A percentile compares a stretch with the other conserved stretches of the same genome.
phyloP scores from a whole-genome alignment of 169 alveolate genomes.

The Plasmodium chabaudi region DNA sequence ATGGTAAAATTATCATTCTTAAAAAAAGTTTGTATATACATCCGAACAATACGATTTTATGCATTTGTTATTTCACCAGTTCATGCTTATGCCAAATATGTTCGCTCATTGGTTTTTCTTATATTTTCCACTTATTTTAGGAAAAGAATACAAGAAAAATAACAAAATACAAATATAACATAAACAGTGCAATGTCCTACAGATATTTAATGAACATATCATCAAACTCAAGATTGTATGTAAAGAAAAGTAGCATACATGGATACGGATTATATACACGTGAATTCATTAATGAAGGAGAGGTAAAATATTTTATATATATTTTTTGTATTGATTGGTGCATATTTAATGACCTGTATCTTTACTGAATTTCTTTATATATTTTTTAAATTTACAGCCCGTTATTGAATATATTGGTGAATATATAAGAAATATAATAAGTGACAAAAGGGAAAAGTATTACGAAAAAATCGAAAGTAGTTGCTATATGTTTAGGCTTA shows the following conservation, averaged over 20 bases:
- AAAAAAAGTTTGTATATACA: too few relatives aligned
- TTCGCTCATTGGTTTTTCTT: too few relatives aligned
- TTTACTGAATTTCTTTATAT: not conserved
- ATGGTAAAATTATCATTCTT: conserved; percentile 9
- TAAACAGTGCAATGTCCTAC: conserved; percentile 82
- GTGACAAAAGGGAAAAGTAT: conserved; percentile 83
- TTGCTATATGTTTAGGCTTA: conserved; percentile 93
- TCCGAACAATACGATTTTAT: too few relatives aligned
- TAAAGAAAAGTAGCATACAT: conserved; percentile 91
- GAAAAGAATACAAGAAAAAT: conserved; percentile 71
- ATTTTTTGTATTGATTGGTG: not conserved
- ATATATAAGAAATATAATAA: conserved; percentile 82
- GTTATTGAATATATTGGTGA: conserved; percentile 97
- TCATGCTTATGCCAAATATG: too few relatives aligned
- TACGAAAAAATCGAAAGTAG: conserved; percentile 84
- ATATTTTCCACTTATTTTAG: conserved; percentile 2
- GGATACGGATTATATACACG: conserved; percentile 94
- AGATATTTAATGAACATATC: conserved; percentile 85
- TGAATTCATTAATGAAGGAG: conserved; percentile 92
- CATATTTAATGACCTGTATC: not conserved
- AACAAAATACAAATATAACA: conserved; percentile 71
- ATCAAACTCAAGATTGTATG: conserved; percentile 82
- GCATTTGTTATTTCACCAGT: too few relatives aligned
- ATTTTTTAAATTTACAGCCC: conserved; percentile 75
- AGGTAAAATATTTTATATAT: conserved; percentile 56